Evolutionary conservation across 2,329 filamentous ascomycete genomes (phyloP).

Genomic region (Aspergillus sergii): DNA sequence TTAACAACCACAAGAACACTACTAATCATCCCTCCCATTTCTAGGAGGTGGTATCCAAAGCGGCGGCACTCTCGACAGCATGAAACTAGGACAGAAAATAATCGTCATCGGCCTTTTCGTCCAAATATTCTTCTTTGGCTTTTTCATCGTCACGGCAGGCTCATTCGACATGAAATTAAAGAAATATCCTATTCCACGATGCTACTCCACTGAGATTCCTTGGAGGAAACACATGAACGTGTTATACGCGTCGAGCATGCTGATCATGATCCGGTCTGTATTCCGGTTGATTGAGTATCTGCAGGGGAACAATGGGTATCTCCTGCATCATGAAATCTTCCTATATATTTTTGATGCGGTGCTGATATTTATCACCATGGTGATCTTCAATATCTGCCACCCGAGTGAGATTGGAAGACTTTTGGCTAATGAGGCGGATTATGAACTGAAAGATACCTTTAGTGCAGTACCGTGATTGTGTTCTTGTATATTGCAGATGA

Average conservation of each 20-base stretch:
- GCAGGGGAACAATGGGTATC: slow-evolving; percentile 11
- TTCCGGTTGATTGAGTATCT: slow-evolving; percentile 15
- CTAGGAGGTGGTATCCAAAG: slow-evolving; percentile 23
- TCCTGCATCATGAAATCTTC: slow-evolving; percentile 11
- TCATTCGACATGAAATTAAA: slow-evolving; percentile 14
- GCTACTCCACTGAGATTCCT: not conserved
- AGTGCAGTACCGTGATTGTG: not conserved
- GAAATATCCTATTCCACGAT: slow-evolving; percentile 9
- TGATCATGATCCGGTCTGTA: slow-evolving; percentile 20
- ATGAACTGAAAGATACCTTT: not conserved
- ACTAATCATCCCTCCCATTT: not conserved
- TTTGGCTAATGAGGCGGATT: not conserved
- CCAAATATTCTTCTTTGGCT: slow-evolving; percentile 62
- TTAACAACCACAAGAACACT: not conserved
- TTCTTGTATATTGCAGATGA: not conserved
- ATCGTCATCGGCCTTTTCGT: slow-evolving; percentile 59
- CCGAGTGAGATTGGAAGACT: not conserved
- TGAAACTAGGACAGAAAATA: slow-evolving; percentile 36
- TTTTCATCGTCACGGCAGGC: slow-evolving; percentile 50
- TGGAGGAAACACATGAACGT: slow-evolving; percentile 17
- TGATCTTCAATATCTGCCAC: slow-evolving; percentile 13
- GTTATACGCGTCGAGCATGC: slow-evolving; percentile 14
- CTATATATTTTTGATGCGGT: slow-evolving; percentile 21
- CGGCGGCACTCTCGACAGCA: slow-evolving; percentile 7
- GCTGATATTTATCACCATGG: slow-evolving; percentile 16